Evolutionary conservation across 345 rosid genomes (phyloP).

Genomic region (Kernera saxatilis): DNA sequence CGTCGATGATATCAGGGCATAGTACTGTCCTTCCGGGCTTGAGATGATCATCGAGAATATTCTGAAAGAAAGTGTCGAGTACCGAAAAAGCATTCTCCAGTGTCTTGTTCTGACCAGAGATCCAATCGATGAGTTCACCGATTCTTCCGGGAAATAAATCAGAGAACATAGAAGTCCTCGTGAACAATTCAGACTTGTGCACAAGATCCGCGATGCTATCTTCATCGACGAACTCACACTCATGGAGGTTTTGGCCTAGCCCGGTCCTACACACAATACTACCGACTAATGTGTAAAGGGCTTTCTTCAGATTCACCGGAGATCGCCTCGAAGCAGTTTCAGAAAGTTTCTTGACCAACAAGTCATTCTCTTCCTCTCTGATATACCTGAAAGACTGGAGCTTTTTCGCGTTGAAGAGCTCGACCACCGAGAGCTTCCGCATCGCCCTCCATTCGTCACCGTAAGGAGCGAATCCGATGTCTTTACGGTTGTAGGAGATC

Average conservation of each 20-base stretch:
- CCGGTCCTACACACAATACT: slow-evolving; percentile 5
- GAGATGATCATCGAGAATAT: slow-evolving; percentile 19
- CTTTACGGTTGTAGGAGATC: slow-evolving; percentile 14
- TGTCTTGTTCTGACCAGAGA: slow-evolving; percentile 10
- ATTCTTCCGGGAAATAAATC: slow-evolving; percentile 19
- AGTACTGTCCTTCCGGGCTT: not conserved
- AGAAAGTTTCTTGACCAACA: slow-evolving; percentile 9
- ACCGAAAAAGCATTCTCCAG: not conserved
- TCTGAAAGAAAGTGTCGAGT: slow-evolving; percentile 20
- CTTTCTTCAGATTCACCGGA: not conserved
- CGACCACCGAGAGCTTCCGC: slow-evolving; percentile 20
- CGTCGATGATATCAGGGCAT: slow-evolving; percentile 37
- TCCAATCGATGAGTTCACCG: not conserved
- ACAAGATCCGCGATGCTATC: not conserved
- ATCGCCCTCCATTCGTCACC: slow-evolving; percentile 30
- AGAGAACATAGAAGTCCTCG: not conserved
- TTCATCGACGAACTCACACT: slow-evolving; percentile 14
- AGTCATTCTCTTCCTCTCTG: slow-evolving; percentile 11
- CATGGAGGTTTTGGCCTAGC: slow-evolving; percentile 11
- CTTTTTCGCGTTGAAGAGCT: slow-evolving; percentile 5
- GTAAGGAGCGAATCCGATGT: slow-evolving; percentile 29
- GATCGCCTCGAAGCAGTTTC: not conserved
- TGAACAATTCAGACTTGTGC: not conserved
- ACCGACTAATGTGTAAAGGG: not conserved
- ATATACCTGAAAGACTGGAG: not conserved